Evolutionary conservation across 768 basidiomycete species (phyloP).

Genomic region (Porpolomopsis calyptriformis): DNA sequence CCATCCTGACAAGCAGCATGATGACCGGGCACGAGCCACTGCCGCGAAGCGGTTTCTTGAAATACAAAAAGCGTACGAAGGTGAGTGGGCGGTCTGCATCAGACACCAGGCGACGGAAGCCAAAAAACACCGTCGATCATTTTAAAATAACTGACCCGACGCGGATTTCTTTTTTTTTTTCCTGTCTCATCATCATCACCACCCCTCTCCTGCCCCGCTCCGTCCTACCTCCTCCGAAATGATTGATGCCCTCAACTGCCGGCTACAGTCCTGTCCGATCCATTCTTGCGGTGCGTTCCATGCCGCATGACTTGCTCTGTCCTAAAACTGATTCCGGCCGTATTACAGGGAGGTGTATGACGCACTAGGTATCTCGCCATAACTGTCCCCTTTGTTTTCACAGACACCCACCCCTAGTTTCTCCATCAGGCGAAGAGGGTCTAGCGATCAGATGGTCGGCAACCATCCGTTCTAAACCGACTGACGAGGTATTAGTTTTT

Average conservation of each 20-base stretch:
- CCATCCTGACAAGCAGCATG: conserved; percentile 77
- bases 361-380: conserved; percentile 39
- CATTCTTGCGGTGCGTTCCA: conserved; percentile 48
- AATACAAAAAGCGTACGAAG: conserved; percentile 78
- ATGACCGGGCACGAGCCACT: conserved; percentile 40
- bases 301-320: conserved; percentile 1
- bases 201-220: conserved; percentile 3
- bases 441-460: conserved; percentile 35
- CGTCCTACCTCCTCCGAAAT: too few species aligned
- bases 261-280: conserved; percentile 57
- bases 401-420: not conserved
- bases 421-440: conserved; percentile 23
- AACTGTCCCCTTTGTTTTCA: not conserved
- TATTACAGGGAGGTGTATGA: conserved; percentile 60
- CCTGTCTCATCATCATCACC: too few species aligned
- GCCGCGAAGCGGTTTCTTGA: conserved; percentile 63
- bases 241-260: too few species aligned
- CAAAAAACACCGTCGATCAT: too few species aligned
- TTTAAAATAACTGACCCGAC: not conserved
- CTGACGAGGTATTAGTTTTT: conserved; percentile 33
- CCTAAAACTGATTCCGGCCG: conserved; percentile 4
- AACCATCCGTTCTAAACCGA: conserved; percentile 32
- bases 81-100: too few species aligned
- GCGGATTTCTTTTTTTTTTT: too few species aligned
- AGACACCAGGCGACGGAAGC: too few species aligned